Evolutionary conservation across 352 stramenopile genomes (phyloP).

Genomic region (Peronospora farinosa): DNA sequence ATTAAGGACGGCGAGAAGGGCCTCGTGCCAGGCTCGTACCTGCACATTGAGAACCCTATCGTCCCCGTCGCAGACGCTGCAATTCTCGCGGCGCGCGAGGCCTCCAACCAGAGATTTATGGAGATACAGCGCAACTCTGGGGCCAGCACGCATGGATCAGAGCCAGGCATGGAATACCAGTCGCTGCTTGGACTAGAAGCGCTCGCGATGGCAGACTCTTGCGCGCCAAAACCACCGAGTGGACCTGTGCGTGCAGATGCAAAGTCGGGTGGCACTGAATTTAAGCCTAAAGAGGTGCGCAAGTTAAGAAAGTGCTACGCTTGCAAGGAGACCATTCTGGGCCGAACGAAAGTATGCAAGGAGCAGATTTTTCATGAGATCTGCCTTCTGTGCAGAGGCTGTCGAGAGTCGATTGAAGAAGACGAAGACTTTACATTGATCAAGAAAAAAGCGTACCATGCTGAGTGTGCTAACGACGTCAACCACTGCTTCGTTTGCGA

Average conservation of each 20-base stretch:
- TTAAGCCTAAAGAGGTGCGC: constrained; percentile 65
- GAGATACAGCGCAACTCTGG: constrained; percentile 35
- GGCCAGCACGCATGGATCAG: constrained; percentile 17
- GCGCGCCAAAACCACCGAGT: constrained; percentile 33
- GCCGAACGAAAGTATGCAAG: constrained; percentile 66
- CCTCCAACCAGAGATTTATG: constrained; percentile 70
- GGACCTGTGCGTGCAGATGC: constrained; percentile 43
- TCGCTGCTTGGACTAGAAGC: constrained; percentile 34
- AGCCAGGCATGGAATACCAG: constrained; percentile 35
- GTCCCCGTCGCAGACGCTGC: constrained; percentile 44
- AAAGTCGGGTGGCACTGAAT: constrained; percentile 43
- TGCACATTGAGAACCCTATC: constrained; percentile 63
- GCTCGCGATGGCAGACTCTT: constrained; percentile 26
- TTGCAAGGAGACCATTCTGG: constrained; percentile 80
- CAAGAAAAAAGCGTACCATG: constrained; percentile 80
- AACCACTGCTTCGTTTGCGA: constrained; percentile 67
- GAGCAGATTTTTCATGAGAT: constrained; percentile 84
- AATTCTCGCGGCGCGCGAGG: constrained; percentile 64
- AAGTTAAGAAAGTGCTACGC: constrained; percentile 70
- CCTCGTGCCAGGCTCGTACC: constrained; percentile 69
- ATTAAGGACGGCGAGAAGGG: constrained; percentile 70
- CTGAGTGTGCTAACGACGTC: constrained; percentile 61
- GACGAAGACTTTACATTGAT: constrained; percentile 72
- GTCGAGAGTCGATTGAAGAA: constrained; percentile 71
- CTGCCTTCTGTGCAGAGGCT: constrained; percentile 68